Percentiles rank a stretch among this genome's conserved stretches.
phyloP scores from a whole-genome alignment of 106 monocot species.

The Dendrobium chrysotoxum region DNA sequence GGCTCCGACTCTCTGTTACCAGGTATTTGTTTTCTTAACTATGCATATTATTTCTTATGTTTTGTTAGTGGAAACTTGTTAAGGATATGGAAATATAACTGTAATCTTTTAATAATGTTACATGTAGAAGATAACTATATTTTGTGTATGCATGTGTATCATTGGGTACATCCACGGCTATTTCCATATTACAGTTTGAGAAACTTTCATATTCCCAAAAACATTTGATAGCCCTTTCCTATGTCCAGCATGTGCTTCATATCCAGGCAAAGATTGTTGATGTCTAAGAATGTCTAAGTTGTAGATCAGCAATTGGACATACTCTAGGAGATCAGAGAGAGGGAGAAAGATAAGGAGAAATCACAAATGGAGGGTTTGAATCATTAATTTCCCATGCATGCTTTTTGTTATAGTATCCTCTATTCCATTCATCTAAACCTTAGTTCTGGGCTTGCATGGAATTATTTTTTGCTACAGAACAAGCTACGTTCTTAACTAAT shows the following conservation, averaged over 20 bases:
- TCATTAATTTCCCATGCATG: neutral
- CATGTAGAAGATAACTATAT: neutral
- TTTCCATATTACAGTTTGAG: neutral
- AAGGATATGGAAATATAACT: neutral
- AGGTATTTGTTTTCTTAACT: conserved; percentile 33
- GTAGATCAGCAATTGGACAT: neutral
- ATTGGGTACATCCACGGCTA: neutral
- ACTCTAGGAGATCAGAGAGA: neutral
- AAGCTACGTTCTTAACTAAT: too few species aligned
- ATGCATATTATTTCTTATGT: neutral
- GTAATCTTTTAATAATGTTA: neutral
- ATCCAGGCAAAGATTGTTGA: neutral
- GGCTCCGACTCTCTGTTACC: conserved; percentile 94
- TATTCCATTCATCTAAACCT: too few species aligned
- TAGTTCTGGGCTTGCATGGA: too few species aligned
- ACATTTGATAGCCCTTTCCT: too few species aligned
- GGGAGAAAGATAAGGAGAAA: neutral
- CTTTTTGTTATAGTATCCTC: neutral
- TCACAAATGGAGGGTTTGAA: neutral
- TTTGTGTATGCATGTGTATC: neutral
- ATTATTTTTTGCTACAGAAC: too few species aligned
- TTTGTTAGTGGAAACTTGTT: neutral
- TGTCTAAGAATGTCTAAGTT: neutral
- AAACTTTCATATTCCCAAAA: neutral
- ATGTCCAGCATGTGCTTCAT: neutral